A percentile compares a stretch with the other conserved stretches of the same genome.
These are phyloP conservation scores for Blastomyces emzantsi DNA, from an alignment of 2,329 filamentous ascomycete species.

Conservation along the genomic window DNA sequence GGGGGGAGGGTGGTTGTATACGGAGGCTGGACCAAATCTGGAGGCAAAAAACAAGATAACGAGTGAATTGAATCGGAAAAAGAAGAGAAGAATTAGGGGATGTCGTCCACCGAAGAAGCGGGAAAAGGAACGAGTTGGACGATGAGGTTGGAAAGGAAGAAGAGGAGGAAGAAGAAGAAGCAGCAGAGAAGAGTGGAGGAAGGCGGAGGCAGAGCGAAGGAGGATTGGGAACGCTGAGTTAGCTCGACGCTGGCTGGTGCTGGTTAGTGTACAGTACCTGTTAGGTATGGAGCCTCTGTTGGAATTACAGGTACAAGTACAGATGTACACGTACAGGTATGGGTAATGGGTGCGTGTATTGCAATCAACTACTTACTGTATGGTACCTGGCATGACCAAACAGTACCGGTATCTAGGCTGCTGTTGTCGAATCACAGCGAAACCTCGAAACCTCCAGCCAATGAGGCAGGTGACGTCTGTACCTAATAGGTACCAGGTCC, in stretches of 20 bases:
- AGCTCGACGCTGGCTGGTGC: no score
- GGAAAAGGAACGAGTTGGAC: conserved; percentile 6
- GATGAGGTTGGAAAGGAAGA: conserved; percentile 12
- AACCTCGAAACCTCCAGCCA: background rate
- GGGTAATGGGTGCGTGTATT: no score
- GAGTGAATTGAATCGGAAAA: conserved; percentile 8
- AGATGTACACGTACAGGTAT: background rate
- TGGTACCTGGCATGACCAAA: no score
- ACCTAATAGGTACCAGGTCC: background rate
- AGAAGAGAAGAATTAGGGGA: conserved; percentile 10
- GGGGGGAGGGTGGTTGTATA: conserved; percentile 5
- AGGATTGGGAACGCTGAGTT: background rate
- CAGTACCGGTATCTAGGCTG: no score
- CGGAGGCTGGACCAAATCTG: conserved; percentile 14
- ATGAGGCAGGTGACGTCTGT: background rate
- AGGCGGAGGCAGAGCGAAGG: conserved; percentile 3
- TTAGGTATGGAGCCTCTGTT: no score
- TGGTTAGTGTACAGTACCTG: background rate
- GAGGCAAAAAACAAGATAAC: conserved; percentile 16
- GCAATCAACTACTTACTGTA: no score
- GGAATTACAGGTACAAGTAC: background rate
- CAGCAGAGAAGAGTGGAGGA: conserved; percentile 15
- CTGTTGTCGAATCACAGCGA: background rate
- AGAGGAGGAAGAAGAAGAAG: conserved; percentile 16
- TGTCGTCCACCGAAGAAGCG: conserved; percentile 8